Evolutionary conservation across 129 eudicot species (phyloP).

Genomic region (Chrysanthemum lavandulifolium): DNA sequence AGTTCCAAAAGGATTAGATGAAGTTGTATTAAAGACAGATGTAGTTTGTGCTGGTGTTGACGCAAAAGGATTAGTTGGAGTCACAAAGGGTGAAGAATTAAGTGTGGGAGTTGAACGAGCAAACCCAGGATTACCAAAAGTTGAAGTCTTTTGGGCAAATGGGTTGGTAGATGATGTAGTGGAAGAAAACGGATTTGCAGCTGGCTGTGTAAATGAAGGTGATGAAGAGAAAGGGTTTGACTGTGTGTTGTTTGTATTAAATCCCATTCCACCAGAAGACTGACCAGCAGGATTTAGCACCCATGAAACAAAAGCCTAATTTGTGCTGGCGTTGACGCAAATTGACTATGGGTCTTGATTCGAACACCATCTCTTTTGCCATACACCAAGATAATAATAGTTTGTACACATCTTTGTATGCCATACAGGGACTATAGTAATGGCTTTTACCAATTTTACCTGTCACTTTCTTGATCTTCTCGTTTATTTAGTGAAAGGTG

Average conservation of each 20-base stretch:
- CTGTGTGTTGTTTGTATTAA: slow-evolving; percentile 43
- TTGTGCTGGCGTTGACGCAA: no score
- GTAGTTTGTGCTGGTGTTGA: slow-evolving; percentile 62
- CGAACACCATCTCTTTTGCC: neutral
- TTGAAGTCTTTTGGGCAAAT: slow-evolving; percentile 65
- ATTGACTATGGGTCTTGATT: no score
- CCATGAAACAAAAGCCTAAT: slow-evolving; percentile 37
- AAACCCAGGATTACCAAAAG: slow-evolving; percentile 45
- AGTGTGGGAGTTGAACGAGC: slow-evolving; percentile 55
- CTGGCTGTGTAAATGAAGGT: slow-evolving; percentile 61
- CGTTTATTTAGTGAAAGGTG: no score
- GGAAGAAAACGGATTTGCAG: slow-evolving; percentile 72
- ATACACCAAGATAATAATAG: no score
- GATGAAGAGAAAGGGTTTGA: slow-evolving; percentile 59
- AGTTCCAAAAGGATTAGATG: slow-evolving; percentile 39
- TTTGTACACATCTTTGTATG: no score
- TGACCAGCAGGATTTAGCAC: slow-evolving; percentile 90
- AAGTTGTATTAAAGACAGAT: slow-evolving; percentile 55
- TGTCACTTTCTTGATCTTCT: no score
- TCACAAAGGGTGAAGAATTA: slow-evolving; percentile 66
- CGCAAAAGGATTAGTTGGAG: slow-evolving; percentile 59
- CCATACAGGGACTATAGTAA: no score
- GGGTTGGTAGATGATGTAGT: slow-evolving; percentile 61
- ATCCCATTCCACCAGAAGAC: slow-evolving; percentile 59
- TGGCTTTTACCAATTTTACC: no score